These are phyloP conservation scores for Didymella pinodella DNA, from an alignment of 2,329 filamentous ascomycete genomes.

Conservation along the genomic window DNA sequence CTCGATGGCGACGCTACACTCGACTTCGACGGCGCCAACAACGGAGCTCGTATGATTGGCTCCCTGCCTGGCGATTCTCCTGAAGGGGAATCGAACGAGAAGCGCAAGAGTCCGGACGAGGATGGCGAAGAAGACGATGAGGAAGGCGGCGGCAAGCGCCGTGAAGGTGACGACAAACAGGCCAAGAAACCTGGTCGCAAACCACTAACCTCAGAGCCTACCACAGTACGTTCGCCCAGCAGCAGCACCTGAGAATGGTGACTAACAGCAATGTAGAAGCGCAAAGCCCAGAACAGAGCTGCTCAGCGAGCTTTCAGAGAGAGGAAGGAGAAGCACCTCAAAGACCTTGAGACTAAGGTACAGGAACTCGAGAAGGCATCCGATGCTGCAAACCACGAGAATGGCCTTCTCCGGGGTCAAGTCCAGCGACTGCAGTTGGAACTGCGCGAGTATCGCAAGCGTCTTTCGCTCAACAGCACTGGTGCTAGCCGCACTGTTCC, in stretches of 20 bases:
- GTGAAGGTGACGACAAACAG: slow-evolving; percentile 83
- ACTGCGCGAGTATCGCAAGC: slow-evolving; percentile 88
- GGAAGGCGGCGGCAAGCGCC: slow-evolving; percentile 75
- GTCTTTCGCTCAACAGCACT: slow-evolving; percentile 69
- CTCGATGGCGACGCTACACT: slow-evolving; percentile 78
- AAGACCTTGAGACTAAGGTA: slow-evolving; percentile 74
- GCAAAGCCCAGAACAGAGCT: slow-evolving; percentile 78
- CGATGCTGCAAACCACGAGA: slow-evolving; percentile 83
- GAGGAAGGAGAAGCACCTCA: slow-evolving; percentile 70
- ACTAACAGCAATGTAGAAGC: slow-evolving; percentile 68
- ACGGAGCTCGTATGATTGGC: slow-evolving; percentile 72
- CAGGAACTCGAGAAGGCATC: slow-evolving; percentile 78
- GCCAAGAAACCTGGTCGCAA: slow-evolving; percentile 97
- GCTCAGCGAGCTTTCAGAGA: slow-evolving; percentile 69
- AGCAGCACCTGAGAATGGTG: slow-evolving; percentile 12
- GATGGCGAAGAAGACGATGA: slow-evolving; percentile 66
- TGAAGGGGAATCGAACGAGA: slow-evolving; percentile 61
- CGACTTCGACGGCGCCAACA: slow-evolving; percentile 72
- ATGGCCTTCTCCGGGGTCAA: slow-evolving; percentile 81
- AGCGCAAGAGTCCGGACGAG: slow-evolving; percentile 76
- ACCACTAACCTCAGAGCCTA: slow-evolving; percentile 93
- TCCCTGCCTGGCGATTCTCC: slow-evolving; percentile 69
- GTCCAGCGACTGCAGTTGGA: slow-evolving; percentile 87
- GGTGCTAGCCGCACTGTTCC: slow-evolving; percentile 59
- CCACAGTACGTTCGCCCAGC: slow-evolving; percentile 73